Conservation (phyloP, 108 stramenopile genomes). For the Stephanodiscus minutulus region DNA sequence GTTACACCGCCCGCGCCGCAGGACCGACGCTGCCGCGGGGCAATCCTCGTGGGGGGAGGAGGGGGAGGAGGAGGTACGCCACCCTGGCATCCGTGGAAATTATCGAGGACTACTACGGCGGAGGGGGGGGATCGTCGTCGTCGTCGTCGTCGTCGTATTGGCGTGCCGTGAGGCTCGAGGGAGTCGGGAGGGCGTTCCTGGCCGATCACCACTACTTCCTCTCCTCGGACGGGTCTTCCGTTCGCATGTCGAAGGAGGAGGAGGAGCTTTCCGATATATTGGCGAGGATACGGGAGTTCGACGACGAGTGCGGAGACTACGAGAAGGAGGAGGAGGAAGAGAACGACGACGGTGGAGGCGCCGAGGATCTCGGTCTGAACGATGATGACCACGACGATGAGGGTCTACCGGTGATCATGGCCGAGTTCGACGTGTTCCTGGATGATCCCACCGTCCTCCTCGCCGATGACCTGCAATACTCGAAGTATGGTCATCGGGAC, state of each 20-base stretch:
- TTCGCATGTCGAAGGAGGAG: slow-evolving; percentile 35
- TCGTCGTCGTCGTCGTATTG: no score
- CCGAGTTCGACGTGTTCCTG: slow-evolving; percentile 53
- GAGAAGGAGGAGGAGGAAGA: slow-evolving; percentile 18
- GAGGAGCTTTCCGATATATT: slow-evolving; percentile 21
- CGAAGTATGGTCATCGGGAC: no score
- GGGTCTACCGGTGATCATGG: slow-evolving; percentile 57
- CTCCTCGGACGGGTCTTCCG: slow-evolving; percentile 7
- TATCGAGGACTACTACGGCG: background rate
- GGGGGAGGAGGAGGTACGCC: slow-evolving; percentile 40
- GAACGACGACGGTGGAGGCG: background rate
- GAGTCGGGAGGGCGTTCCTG: slow-evolving; percentile 61
- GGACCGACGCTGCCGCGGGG: no score
- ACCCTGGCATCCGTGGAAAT: slow-evolving; percentile 69
- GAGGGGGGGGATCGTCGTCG: slow-evolving; percentile 26
- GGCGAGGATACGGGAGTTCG: slow-evolving; percentile 17
- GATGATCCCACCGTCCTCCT: slow-evolving; percentile 43
- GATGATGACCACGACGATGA: slow-evolving; percentile 7
- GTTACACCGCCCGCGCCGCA: slow-evolving; percentile 19
- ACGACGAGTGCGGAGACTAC: no score
- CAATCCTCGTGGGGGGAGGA: background rate
- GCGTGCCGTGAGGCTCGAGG: slow-evolving; percentile 57
- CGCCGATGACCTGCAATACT: no score
- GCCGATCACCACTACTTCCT: slow-evolving; percentile 52
- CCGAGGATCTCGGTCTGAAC: slow-evolving; percentile 9